Base-by-base conservation (phyloP, 352 stramenopile species). In the Globisporangium paddicum region DNA sequence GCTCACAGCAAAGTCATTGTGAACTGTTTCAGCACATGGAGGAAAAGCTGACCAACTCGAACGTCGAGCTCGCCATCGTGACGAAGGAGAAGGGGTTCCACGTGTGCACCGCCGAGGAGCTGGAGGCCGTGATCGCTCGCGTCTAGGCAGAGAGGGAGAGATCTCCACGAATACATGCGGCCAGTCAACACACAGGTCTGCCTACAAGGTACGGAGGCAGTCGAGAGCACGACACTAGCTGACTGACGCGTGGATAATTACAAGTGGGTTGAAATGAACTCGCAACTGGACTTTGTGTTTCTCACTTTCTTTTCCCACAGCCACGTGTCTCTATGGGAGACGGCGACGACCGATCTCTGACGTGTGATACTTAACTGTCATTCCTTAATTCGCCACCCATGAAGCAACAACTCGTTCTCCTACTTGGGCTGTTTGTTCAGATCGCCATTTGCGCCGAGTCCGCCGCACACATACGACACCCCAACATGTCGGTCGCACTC, bases 11-110 rank as follows among this genome's bases (percentile, higher is more conserved):
- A 25, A 18, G 26, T 25, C 26, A 19, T 25, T 6, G 14, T 1
- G 19, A 18, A 21, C 3, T 18, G 1, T 14, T 38, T 16, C 23
- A 96, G 83, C 96, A 99, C 67, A 99, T 99, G 97, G 97, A 99
- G 79, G 98, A 99, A 72, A 98, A 98, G 72, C 97, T 99, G 57
- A 98, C 86, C 10, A 96, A 72, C 61, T 96, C 98, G 38, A 99
- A 99, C 82, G 96, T 99, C 28, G 97, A 99, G 81, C 69, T 99
- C 62, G 96, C 96, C 8, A 77, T 94, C 66, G 95, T 99, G 18
- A 99, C 95, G 42, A 70, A 77, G 52, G 89, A 96, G 16, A 90
- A 97, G 64, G 96, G 97, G 49, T 99, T 99, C 85, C 89, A 99
- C 69, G 87, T 98, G 58, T 98, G 93, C 64, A 95, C 78, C 42